phyloP scores from a whole-genome alignment of 148 eudicot species.

The Camellia granthamiana region DNA sequence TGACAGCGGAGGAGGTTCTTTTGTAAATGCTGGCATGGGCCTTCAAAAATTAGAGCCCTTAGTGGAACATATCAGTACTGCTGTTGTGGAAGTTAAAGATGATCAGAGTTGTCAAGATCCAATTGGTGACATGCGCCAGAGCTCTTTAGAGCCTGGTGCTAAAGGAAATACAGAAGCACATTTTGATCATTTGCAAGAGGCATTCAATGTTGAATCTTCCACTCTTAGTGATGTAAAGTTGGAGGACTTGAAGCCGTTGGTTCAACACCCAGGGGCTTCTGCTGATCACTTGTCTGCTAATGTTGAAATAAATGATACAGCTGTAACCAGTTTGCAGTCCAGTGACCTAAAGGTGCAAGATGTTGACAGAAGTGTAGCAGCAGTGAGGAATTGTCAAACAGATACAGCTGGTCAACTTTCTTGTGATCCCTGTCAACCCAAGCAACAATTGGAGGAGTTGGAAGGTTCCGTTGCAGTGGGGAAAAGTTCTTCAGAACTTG shows the following conservation, averaged over 20 bases:
- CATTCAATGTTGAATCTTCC: slow-evolving; percentile 24
- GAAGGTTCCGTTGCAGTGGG: slow-evolving; percentile 32
- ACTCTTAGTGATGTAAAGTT: slow-evolving; percentile 32
- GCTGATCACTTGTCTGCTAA: slow-evolving; percentile 28
- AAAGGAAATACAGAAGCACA: slow-evolving; percentile 28
- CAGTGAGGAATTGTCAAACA: slow-evolving; percentile 22
- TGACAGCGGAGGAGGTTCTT: slow-evolving; percentile 19
- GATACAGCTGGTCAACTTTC: slow-evolving; percentile 31
- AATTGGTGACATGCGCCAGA: slow-evolving; percentile 12
- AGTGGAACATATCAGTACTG: slow-evolving; percentile 26
- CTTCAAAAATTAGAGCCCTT: slow-evolving; percentile 26
- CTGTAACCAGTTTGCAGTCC: slow-evolving; percentile 24
- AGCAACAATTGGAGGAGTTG: slow-evolving; percentile 23
- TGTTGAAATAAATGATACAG: slow-evolving; percentile 25
- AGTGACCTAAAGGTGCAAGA: slow-evolving; percentile 34
- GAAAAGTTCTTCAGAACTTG: slow-evolving; percentile 33
- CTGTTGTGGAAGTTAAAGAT: slow-evolving; percentile 29
- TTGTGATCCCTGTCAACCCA: slow-evolving; percentile 21
- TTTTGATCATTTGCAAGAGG: slow-evolving; percentile 26
- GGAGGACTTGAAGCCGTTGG: slow-evolving; percentile 25
- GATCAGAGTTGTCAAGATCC: slow-evolving; percentile 19
- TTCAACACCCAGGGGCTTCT: slow-evolving; percentile 27
- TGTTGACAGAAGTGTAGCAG: slow-evolving; percentile 33
- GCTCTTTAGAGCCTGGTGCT: slow-evolving; percentile 22
- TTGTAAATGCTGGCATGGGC: slow-evolving; percentile 24